A percentile compares a stretch with the other conserved stretches of the same genome.
Conservation (phyloP, 495 filamentous ascomycete genomes). For the Amorphotheca resinae region DNA sequence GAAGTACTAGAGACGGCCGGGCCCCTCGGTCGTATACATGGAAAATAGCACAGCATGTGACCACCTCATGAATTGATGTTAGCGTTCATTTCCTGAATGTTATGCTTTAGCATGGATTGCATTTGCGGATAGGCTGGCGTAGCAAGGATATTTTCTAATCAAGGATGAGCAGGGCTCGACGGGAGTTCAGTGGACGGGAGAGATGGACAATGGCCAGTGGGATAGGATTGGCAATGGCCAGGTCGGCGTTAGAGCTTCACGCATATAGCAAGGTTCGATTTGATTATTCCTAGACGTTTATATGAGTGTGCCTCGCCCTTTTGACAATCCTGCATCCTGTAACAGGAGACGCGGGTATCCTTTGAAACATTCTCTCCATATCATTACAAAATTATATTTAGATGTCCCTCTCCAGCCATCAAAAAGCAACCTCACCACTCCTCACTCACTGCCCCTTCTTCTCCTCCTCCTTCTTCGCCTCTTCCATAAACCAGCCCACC, state of each 20-base stretch:
- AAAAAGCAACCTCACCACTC: neutral
- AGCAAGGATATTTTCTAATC: neutral
- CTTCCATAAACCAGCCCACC: slow-evolving; percentile 52
- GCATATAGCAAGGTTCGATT: neutral
- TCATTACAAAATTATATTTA: too few species aligned
- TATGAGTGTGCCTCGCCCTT: too few species aligned
- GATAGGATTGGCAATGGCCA: neutral
- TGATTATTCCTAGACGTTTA: neutral
- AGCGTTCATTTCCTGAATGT: neutral
- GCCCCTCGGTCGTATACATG: neutral
- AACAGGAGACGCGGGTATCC: too few species aligned
- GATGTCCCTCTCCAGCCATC: too few species aligned
- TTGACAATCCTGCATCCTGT: too few species aligned
- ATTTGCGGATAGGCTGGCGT: neutral
- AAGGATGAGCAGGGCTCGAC: neutral
- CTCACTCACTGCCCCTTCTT: slow-evolving; percentile 16
- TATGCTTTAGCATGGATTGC: neutral
- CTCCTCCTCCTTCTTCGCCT: slow-evolving; percentile 28
- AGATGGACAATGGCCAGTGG: neutral
- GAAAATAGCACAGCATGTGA: neutral
- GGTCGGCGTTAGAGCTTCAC: neutral
- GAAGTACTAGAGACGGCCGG: neutral
- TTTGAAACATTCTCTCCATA: too few species aligned
- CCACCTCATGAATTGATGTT: neutral
- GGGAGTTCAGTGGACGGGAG: neutral